These are phyloP conservation scores for Ceratocystis diversiconidia DNA, from an alignment of 2,329 filamentous ascomycete species.

Conservation along the genomic window DNA sequence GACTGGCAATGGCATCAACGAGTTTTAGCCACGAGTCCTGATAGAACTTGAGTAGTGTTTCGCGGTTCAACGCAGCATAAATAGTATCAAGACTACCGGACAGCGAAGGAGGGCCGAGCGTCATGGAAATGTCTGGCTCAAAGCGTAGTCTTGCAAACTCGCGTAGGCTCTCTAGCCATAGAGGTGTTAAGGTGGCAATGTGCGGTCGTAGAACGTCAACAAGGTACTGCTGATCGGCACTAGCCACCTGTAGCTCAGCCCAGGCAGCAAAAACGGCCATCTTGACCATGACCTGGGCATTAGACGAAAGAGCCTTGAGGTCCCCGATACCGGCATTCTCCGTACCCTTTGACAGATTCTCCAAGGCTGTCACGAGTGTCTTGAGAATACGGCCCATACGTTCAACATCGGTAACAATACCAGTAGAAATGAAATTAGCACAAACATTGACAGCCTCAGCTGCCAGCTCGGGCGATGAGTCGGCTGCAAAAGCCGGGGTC, in stretches of 20 bases:
- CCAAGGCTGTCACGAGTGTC: slow-evolving; percentile 74
- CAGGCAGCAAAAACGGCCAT: slow-evolving; percentile 94
- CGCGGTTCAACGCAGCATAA: slow-evolving; percentile 85
- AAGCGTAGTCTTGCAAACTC: slow-evolving; percentile 90
- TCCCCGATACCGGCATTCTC: slow-evolving; percentile 67
- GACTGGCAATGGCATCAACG: slow-evolving; percentile 89
- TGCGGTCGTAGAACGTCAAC: slow-evolving; percentile 80
- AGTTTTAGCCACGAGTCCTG: slow-evolving; percentile 94
- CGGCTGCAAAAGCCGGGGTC: slow-evolving; percentile 87
- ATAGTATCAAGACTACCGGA: slow-evolving; percentile 84
- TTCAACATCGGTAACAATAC: slow-evolving; percentile 92
- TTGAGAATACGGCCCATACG: slow-evolving; percentile 98
- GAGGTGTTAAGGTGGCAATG: slow-evolving; percentile 73
- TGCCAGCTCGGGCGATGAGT: slow-evolving; percentile 89
- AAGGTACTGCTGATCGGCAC: slow-evolving; percentile 79
- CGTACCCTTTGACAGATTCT: slow-evolving; percentile 60
- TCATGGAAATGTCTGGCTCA: slow-evolving; percentile 93
- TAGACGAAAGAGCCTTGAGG: slow-evolving; percentile 79
- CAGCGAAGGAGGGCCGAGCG: slow-evolving; percentile 62
- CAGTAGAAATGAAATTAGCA: slow-evolving; percentile 92
- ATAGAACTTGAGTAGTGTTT: slow-evolving; percentile 89
- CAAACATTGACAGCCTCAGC: slow-evolving; percentile 95
- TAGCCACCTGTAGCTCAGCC: slow-evolving; percentile 93
- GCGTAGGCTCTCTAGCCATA: slow-evolving; percentile 85
- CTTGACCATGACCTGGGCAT: slow-evolving; percentile 96